Conservation (phyloP, 148 eudicot species). For the Nepenthes gracilis region DNA sequence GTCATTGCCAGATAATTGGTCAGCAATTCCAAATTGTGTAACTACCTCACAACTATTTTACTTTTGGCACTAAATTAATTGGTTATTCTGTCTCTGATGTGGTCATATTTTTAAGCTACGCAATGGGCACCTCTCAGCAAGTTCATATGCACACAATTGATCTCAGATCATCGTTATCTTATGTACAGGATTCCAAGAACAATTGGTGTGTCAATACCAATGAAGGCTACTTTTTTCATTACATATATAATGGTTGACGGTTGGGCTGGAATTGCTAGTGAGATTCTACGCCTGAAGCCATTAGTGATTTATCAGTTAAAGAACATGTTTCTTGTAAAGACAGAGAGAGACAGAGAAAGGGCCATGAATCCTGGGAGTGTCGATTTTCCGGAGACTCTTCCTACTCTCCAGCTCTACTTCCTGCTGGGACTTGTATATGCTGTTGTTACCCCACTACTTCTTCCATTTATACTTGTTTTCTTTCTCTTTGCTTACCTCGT, state of each 20-base stretch:
- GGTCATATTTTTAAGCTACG: too few relatives aligned
- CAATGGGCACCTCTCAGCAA: too few relatives aligned
- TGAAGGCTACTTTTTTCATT: constrained; percentile 97
- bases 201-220: constrained; percentile 91
- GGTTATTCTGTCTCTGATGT: not conserved
- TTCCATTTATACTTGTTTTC: constrained; percentile 90
- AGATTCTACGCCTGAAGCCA: constrained; percentile 80
- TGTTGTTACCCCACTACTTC: constrained; percentile 75
- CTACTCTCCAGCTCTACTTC: constrained; percentile 83
- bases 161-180: not conserved
- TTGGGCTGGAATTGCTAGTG: constrained; percentile 94
- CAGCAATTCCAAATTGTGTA: too few relatives aligned
- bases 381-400: constrained; percentile 73
- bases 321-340: constrained; percentile 83
- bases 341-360: constrained; percentile 78
- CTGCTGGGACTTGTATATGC: constrained; percentile 90
- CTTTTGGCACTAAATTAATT: too few relatives aligned
- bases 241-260: constrained; percentile 98
- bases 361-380: constrained; percentile 91
- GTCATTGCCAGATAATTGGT: too few relatives aligned
- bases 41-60: too few relatives aligned
- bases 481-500: constrained; percentile 82
- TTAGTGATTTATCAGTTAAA: constrained; percentile 77
- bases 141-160: not conserved
- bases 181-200: constrained; percentile 65